Evolutionary conservation across 139 green algal species (phyloP), one percentile per base, ranked within the genome.

Genomic region (Yamagishiella unicocca): DNA sequence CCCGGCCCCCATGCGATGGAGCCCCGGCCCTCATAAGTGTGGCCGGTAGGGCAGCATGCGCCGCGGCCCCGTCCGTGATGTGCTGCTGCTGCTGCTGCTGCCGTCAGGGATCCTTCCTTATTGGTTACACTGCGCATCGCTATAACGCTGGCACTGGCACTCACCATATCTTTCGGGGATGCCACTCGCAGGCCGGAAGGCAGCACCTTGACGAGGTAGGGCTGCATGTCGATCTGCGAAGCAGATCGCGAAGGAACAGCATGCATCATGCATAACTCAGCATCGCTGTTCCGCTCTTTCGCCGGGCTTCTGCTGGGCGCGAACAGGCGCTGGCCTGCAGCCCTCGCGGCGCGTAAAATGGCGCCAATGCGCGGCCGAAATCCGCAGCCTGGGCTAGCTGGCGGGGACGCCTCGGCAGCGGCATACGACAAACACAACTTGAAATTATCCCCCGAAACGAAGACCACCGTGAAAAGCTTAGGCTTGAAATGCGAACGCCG

Each of bases 201-300:
- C 35, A 83, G 55, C 53, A 83, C 76, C 54, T 83, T 83, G 53
- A 83, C 76, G 2, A 21, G 54, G 54, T 83, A 83, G 0, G 76
- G 76, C 8, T 83, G 54, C 54, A 83, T 53, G 25, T 83, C 35
- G 35, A 83, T 40, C 76, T 83, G 74, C 38, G 40, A 22, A 12
- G 40, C 40, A 78, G 5, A 37, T 22, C 29, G n/a, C 64, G 12
- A 42, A 12, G n/a, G 29, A 21, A 40, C 21, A 73, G 31, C n/a
- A 12, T 33, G 58, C n/a, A 14, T 9, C 19, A 29, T 35, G 58
- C 24, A 33, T 67, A 27, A 67, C 17, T 14, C 22, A 9, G 24
- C 17, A 67, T 14, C 58, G 58, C 58, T 6, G 58, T 31, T n/a
- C n/a, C n/a, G n/a, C n/a, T n/a, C n/a, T n/a, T n/a, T n/a, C n/a